Base-by-base conservation (phyloP, 768 basidiomycete species). In the Myochromella boudieri region DNA sequence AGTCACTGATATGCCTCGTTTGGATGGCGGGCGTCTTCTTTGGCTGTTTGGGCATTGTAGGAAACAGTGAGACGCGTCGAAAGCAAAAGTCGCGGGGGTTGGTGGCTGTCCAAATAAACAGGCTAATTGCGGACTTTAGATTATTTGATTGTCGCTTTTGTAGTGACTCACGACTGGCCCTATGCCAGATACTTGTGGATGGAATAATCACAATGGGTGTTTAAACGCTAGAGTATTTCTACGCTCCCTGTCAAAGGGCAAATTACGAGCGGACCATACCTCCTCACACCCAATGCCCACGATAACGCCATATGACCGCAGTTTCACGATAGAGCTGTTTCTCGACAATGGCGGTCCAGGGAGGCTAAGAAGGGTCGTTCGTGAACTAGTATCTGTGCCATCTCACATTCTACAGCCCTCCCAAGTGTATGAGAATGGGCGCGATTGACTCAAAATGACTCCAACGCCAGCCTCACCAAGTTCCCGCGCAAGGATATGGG, bases 181-280 rank as follows among this genome's bases (percentile, higher is more conserved):
- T n/a, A n/a, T n/a, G n/a, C n/a, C n/a, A n/a, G n/a, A n/a, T n/a
- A n/a, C n/a, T n/a, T n/a, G n/a, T n/a, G n/a, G 14, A 34, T 6
- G 14, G 14, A 34, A 34, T 6, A n/a, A n/a, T 34, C 33, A 34
- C 5, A 14, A 6, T 17, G 5, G 14, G 33, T 6, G 5, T 6
- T n/a, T 6, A 14, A 6, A 6, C 18, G 14, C 33, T n/a, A n/a
- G n/a, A 12, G 6, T 12, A 34, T 17, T 6, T 14, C 6, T 34
- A 68, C 81, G 55, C 51, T 85, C 88, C 92, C 93, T 66, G 53
- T 95, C 91, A 54, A 92, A 88, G 12, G 86, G 79, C 8, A 86
- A 74, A 59, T 86, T 91, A 20, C 88, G 79, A 6, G 87, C 84
- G 21, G 76, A 72, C 85, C 85, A 91, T 31, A 77, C 77, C 50